Evolutionary conservation across 441 rosid species (phyloP).

Genomic region (Biscutella laevigata): DNA sequence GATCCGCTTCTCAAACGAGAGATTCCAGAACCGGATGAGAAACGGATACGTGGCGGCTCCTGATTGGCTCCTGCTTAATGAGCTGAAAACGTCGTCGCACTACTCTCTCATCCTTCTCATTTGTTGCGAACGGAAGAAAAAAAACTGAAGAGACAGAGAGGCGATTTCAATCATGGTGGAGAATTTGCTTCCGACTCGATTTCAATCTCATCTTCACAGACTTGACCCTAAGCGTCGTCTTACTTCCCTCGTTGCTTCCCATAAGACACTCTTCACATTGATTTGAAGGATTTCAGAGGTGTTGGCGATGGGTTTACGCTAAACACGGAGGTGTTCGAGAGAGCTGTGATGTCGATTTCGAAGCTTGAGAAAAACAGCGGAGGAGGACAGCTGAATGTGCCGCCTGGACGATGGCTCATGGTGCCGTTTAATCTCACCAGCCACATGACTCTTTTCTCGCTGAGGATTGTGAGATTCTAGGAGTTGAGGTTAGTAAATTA

Average conservation of each 20-base stretch:
- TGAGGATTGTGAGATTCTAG: conserved; percentile 77
- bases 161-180: conserved; percentile 68
- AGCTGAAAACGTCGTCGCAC: too few relatives aligned
- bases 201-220: conserved; percentile 38
- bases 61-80: too few relatives aligned
- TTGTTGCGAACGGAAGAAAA: too few relatives aligned
- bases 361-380: conserved; percentile 64
- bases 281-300: conserved; percentile 84
- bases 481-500: conserved; percentile 45
- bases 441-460: conserved; percentile 83
- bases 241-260: conserved; percentile 49
- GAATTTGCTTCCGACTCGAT: conserved; percentile 32
- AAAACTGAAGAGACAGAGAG: too few relatives aligned
- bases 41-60: too few relatives aligned
- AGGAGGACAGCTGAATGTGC: conserved; percentile 87
- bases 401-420: conserved; percentile 84
- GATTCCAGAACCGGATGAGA: too few relatives aligned
- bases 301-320: conserved; percentile 75
- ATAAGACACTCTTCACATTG: conserved; percentile 66
- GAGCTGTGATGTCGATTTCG: conserved; percentile 69
- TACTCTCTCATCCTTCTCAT: too few relatives aligned
- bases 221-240: conserved; percentile 52
- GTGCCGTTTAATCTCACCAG: conserved; percentile 98
- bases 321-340: conserved; percentile 82
- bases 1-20: too few relatives aligned